These are phyloP conservation scores for Ogataea methanolica DNA, from an alignment of 805 yeast species.

Conservation along the genomic window DNA sequence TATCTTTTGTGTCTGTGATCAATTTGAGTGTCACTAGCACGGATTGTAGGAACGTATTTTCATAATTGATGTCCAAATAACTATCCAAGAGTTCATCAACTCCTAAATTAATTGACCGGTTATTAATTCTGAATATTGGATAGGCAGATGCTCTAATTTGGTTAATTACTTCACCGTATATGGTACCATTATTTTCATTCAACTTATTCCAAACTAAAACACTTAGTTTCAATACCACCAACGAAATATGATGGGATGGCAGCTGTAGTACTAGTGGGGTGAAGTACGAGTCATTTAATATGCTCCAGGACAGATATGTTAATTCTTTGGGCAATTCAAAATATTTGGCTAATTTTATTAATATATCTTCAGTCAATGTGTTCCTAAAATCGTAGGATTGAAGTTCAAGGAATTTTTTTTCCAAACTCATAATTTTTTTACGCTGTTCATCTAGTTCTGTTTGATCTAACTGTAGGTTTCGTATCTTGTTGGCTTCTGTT, in stretches of 20 bases:
- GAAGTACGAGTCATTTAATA: conserved; percentile 66
- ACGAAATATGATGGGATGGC: conserved; percentile 73
- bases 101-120: conserved; percentile 7
- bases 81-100: conserved; percentile 28
- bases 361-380: conserved; percentile 60
- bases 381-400: conserved; percentile 77
- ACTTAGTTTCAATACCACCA: conserved; percentile 62
- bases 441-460: conserved; percentile 49
- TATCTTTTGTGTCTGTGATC: conserved; percentile 15
- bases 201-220: conserved; percentile 23
- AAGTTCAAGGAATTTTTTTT: conserved; percentile 69
- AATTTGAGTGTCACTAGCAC: conserved; percentile 17
- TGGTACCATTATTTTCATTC: conserved; percentile 4
- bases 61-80: conserved; percentile 26
- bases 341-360: conserved; percentile 56
- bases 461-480: conserved; percentile 25
- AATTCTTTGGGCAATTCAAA: conserved; percentile 41
- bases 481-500: conserved; percentile 36
- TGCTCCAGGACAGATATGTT: conserved; percentile 64
- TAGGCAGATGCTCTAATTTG: neutral
- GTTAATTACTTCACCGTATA: neutral
- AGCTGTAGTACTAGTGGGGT: conserved; percentile 64
- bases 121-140: conserved; percentile 1
- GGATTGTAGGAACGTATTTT: conserved; percentile 20
- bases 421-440: conserved; percentile 53